These are phyloP conservation scores for Linum lewisii DNA, from an alignment of 345 rosid species.

Conservation along the genomic window DNA sequence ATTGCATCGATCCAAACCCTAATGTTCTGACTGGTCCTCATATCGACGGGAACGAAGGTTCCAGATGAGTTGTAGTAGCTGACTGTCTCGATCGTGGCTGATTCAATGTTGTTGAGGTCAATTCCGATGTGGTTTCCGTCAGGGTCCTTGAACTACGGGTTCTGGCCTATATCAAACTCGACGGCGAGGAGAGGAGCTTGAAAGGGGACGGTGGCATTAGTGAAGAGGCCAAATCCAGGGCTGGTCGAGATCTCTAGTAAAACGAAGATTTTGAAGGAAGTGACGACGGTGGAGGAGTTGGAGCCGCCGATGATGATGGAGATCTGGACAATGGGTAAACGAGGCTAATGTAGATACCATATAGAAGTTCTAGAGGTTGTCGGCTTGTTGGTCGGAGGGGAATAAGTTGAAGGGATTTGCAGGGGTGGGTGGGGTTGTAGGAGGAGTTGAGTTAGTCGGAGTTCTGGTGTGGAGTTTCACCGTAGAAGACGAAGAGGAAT, in stretches of 20 bases:
- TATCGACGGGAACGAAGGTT: constrained; percentile 38
- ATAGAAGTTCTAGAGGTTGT: no score
- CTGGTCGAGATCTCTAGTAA: constrained; percentile 44
- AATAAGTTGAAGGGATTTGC: no score
- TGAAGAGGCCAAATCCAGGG: constrained; percentile 76
- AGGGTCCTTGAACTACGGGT: constrained; percentile 52
- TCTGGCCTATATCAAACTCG: constrained; percentile 70
- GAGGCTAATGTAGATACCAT: no score
- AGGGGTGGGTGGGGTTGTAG: no score
- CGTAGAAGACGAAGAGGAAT: no score
- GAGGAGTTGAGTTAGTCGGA: no score
- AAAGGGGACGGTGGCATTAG: constrained; percentile 22
- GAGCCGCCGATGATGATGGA: constrained; percentile 22
- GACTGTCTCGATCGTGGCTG: constrained; percentile 26
- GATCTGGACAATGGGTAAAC: constrained; percentile 45
- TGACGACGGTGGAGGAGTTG: constrained; percentile 39
- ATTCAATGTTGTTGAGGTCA: constrained; percentile 51
- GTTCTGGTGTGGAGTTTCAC: no score
- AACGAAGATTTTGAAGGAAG: constrained; percentile 44
- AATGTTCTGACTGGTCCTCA: constrained; percentile 64
- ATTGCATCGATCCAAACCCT: constrained; percentile 86
- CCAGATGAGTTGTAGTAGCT: constrained; percentile 54
- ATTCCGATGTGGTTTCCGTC: constrained; percentile 67
- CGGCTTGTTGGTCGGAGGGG: no score
- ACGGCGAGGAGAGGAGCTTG: constrained; percentile 62